These are phyloP conservation scores for Rhodotorula babjevae DNA, from an alignment of 768 basidiomycete genomes.

Conservation along the genomic window DNA sequence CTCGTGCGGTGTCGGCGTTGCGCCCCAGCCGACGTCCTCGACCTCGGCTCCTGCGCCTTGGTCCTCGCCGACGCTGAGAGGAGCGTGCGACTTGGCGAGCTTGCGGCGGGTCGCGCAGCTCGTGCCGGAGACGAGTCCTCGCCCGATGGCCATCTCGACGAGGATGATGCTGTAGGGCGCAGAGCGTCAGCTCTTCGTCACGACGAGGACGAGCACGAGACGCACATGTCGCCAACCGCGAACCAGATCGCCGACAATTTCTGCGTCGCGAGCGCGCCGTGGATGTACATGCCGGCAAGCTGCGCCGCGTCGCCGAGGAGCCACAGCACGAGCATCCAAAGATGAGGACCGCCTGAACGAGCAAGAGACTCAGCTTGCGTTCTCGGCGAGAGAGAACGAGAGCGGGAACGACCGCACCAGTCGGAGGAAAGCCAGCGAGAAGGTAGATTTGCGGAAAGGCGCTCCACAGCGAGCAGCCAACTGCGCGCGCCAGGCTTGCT, in stretches of 20 bases:
- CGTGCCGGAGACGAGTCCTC: not conserved
- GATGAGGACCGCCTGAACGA: not conserved
- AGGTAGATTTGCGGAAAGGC: not conserved
- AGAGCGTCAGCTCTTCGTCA: too few relatives aligned
- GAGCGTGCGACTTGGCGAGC: conserved; percentile 4
- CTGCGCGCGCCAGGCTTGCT: too few relatives aligned
- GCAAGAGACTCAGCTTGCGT: too few relatives aligned
- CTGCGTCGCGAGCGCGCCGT: not conserved
- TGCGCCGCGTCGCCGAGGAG: conserved; percentile 12
- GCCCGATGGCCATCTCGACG: not conserved
- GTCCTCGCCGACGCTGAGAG: conserved; percentile 13
- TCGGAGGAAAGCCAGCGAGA: not conserved
- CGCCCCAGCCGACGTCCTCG: not conserved
- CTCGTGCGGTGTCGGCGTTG: too few relatives aligned
- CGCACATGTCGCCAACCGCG: conserved; percentile 5
- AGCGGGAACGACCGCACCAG: not conserved
- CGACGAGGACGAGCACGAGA: not conserved
- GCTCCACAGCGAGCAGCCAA: conserved; percentile 11
- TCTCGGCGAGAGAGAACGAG: not conserved
- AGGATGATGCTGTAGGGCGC: conserved; percentile 4
- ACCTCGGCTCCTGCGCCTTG: too few relatives aligned
- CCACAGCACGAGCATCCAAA: conserved; percentile 9
- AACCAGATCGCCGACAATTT: conserved; percentile 14
- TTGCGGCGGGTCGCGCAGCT: not conserved
- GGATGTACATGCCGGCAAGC: conserved; percentile 2